These are phyloP conservation scores for Meyerozyma sp. DNA, from an alignment of 1,139 yeast species.

Conservation along the genomic window DNA sequence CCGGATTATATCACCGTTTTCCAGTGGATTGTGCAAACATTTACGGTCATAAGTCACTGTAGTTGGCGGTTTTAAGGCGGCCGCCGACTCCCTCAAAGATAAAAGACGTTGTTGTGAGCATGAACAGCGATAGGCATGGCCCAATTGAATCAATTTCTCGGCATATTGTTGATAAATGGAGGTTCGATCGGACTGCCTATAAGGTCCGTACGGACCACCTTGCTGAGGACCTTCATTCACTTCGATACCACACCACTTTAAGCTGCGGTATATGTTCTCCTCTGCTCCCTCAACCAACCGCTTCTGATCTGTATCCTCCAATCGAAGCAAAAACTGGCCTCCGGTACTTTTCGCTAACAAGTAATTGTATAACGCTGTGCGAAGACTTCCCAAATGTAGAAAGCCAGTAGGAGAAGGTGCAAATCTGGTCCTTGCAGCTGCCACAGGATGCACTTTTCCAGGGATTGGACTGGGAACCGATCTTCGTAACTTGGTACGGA, in stretches of 20 bases:
- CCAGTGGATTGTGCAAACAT: constrained; percentile 38
- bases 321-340: constrained; percentile 74
- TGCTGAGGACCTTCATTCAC: constrained; percentile 78
- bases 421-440: constrained; percentile 82
- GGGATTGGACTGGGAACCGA: constrained; percentile 1
- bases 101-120: constrained; percentile 80
- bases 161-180: constrained; percentile 59
- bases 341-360: constrained; percentile 72
- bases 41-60: constrained; percentile 88
- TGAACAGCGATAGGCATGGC: constrained; percentile 79
- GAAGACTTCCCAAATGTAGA: constrained; percentile 82
- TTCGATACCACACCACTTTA: constrained; percentile 69
- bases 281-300: constrained; percentile 82
- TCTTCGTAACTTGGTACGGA: neutral
- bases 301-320: constrained; percentile 89
- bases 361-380: constrained; percentile 91
- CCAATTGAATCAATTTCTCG: constrained; percentile 50
- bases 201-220: constrained; percentile 73
- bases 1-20: constrained; percentile 42
- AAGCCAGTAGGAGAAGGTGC: constrained; percentile 99
- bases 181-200: constrained; percentile 76
- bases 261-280: constrained; percentile 64
- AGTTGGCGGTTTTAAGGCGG: constrained; percentile 75
- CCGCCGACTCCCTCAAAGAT: constrained; percentile 65
- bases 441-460: constrained; percentile 34